Conservation (phyloP, 2,329 filamentous ascomycete genomes). For the Cordyceps fumosorosea region DNA sequence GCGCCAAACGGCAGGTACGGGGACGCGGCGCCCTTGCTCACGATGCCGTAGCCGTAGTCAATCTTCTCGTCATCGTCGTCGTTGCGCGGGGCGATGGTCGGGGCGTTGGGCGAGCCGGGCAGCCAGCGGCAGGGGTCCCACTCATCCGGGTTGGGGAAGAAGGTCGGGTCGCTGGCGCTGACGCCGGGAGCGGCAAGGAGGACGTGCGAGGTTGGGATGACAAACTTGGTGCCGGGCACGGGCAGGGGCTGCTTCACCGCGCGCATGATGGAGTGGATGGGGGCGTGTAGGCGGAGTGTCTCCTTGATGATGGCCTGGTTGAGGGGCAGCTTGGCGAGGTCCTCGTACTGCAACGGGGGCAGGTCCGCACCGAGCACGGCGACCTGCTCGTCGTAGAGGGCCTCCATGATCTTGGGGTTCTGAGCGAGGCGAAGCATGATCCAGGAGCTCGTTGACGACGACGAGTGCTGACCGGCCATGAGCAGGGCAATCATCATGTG, state of each 20-base stretch:
- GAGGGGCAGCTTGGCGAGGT: conserved; percentile 70
- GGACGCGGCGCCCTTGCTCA: conserved; percentile 82
- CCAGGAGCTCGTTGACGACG: conserved; percentile 77
- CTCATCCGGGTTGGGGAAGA: conserved; percentile 73
- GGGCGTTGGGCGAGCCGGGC: conserved; percentile 51
- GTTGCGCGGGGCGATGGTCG: conserved; percentile 38
- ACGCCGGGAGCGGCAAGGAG: conserved; percentile 83
- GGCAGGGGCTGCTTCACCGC: conserved; percentile 84
- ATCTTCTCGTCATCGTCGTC: conserved; percentile 64
- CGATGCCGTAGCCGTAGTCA: conserved; percentile 89
- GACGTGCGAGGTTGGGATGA: conserved; percentile 72
- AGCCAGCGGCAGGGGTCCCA: conserved; percentile 96
- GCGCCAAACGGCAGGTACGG: conserved; percentile 94
- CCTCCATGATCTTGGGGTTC: conserved; percentile 69
- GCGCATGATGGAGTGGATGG: conserved; percentile 92
- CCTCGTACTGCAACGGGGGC: conserved; percentile 68
- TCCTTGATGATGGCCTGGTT: conserved; percentile 85
- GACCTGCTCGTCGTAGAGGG: conserved; percentile 78
- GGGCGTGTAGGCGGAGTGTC: conserved; percentile 82
- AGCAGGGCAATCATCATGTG: conserved; percentile 93
- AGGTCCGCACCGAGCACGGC: conserved; percentile 66
- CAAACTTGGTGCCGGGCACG: conserved; percentile 73
- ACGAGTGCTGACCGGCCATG: conserved; percentile 89
- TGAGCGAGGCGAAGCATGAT: conserved; percentile 76
- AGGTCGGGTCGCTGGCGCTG: conserved; percentile 61